Base-by-base conservation (phyloP, 1,139 yeast genomes). In the Pichia sp. region DNA sequence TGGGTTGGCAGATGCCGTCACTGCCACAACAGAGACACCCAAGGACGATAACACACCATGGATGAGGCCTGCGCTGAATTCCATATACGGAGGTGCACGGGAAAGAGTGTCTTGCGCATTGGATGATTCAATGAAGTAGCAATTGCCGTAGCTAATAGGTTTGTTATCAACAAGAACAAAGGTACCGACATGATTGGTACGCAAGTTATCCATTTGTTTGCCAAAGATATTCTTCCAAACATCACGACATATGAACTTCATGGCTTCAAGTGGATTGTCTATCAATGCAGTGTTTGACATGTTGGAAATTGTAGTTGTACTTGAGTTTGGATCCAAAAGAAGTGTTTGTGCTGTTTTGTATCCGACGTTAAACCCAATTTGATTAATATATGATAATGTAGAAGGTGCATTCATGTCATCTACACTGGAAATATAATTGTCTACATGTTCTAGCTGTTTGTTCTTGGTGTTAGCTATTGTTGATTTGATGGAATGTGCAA, bases 191-290 rank as follows among this genome's bases (percentile, higher is more conserved):
- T 92, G 97, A 63, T 92, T 92, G 1, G 98, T 92, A 55, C 95
- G 76, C 53, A 92, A 72, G 60, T 88, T 89, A 65, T 89, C 96
- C 73, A 92, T 87, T 66, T 86, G 97, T 65, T 89, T 92, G 42
- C 81, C 79, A 67, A 80, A 89, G 38, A 90, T 63, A 45, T 76
- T 68, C 58, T 78, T 80, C 97, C 97, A 90, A 35, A 90, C 84
- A 58, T 92, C 97, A 44, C 95, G 77, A 65, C 97, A 89, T 2
- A 90, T 79, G 61, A 88, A 89, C 67, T 90, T 90, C 89, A 90
- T 86, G 44, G 89, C 77, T 56, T 87, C 92, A 43, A 90, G 38
- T 12, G 51, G 46, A 16, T 42, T 43, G 4, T 42, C 45, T 66
- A 23, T 34, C 7, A 47, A 24, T 22, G 47, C 39, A 13, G 44